Evolutionary conservation across 192 early-diverging fungal genomes (phyloP).

Genomic region (Ramicandelaber brevisporus): DNA sequence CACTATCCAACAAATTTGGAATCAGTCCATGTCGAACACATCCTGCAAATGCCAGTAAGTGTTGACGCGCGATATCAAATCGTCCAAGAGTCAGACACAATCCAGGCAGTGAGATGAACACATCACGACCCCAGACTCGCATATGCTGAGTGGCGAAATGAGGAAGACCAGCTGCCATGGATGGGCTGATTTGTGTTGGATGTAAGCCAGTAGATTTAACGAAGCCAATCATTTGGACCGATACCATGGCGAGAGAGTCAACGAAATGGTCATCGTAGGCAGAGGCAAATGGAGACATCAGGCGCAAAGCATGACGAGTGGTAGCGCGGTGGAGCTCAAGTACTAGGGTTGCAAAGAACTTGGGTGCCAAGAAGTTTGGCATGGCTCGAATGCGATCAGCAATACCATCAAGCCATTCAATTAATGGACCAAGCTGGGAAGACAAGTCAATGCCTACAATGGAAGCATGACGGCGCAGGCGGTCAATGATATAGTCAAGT

Average conservation of each 20-base stretch:
- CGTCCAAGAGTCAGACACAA: constrained; percentile 61
- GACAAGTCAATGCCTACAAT: constrained; percentile 3
- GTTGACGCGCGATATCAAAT: constrained; percentile 51
- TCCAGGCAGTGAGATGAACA: constrained; percentile 77
- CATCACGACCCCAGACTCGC: constrained; percentile 97
- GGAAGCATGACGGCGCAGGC: constrained; percentile 19
- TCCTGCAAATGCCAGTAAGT: constrained; percentile 78
- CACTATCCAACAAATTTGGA: constrained; percentile 82
- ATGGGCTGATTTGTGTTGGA: constrained; percentile 23
- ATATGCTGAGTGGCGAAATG: constrained; percentile 83
- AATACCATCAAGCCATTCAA: constrained; percentile 55
- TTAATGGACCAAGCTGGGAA: constrained; percentile 10
- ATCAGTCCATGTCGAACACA: constrained; percentile 86
- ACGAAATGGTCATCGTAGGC: constrained; percentile 32
- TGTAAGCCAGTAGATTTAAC: constrained; percentile 64
- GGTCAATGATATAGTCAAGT: constrained; percentile 56
- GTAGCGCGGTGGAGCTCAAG: constrained; percentile 53
- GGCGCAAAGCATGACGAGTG: constrained; percentile 23
- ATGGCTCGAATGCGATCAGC: constrained; percentile 40
- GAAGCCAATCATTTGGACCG: constrained; percentile 59
- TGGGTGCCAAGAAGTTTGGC: constrained; percentile 67
- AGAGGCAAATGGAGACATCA: constrained; percentile 28
- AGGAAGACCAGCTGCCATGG: constrained; percentile 82
- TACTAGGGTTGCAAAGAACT: constrained; percentile 76
- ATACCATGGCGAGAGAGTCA: constrained; percentile 43